Evolutionary conservation across 208 protist species (phyloP), one percentile per base, ranked within the genome.

Genomic region (Acanthamoeba rhysodes): DNA sequence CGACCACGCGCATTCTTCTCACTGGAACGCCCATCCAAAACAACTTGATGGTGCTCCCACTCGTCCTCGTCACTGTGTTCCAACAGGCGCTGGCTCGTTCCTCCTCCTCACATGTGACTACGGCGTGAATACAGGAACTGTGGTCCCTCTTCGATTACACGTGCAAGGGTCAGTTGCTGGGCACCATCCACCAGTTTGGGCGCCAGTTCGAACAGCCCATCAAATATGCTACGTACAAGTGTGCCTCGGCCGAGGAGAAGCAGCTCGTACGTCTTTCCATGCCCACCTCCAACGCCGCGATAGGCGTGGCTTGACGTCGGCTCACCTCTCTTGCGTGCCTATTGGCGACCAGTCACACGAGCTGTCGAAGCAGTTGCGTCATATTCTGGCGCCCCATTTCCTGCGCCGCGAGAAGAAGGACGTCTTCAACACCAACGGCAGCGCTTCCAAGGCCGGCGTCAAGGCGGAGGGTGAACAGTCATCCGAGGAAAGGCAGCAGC

Each of bases 21-120:
- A 96, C 96, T 37, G 96, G 96, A n/a, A 97, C 96, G 37, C 96
- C 96, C 32, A 96, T 97, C 29, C 91, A 95, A 32, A 97, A 97
- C 53, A 97, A 97, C 55, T 62, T 96, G 18, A 95, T 76, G 68
- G 95, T 95, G 37, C n/a, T 53, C 9, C 0, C 22, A 16, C 41
- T 45, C 41, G 10, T 18, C 16, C 4, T 3, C 27, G 37, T n/a
- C 29, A 27, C n/a, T n/a, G n/a, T n/a, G n/a, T n/a, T n/a, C n/a
- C 10, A 22, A 41, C 22, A 14, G 22, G 41, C 29, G 45, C 45
- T 16, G 45, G 45, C 45, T 16, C 45, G 45, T 50, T 50, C 20
- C 37, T 94, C 20, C 34, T 53, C 37, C 27, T 95, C 18, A 18
- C 55, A 1, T 48, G 2, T n/a, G 20, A 2, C 2, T 6, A 12